Evolutionary conservation across 106 monocot genomes (phyloP).

Genomic region (Dendrobium chrysotoxum): DNA sequence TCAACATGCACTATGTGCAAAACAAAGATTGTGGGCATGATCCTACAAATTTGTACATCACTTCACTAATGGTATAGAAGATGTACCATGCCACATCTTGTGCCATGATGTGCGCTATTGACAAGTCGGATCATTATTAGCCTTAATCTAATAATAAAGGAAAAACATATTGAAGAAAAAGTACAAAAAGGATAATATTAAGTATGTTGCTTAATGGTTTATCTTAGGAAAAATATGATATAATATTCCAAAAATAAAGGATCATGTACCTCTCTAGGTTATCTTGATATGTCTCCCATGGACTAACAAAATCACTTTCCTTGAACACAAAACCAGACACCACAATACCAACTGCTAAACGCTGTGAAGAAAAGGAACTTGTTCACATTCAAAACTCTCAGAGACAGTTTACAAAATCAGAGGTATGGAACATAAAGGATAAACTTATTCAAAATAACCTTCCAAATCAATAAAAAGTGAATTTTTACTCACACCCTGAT

Average conservation of each 20-base stretch:
- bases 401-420: background rate
- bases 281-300: constrained; percentile 67
- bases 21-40: background rate
- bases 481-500: constrained; percentile 81
- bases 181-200: background rate
- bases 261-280: constrained; percentile 70
- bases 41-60: background rate
- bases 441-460: background rate
- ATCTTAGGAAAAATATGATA: background rate
- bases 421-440: background rate
- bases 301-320: constrained; percentile 75
- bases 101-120: background rate
- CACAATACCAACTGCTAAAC: constrained; percentile 80
- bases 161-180: background rate
- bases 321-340: constrained; percentile 87
- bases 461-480: background rate
- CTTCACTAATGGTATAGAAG: background rate
- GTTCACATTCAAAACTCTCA: background rate
- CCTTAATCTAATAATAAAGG: background rate
- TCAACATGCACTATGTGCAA: background rate
- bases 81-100: background rate
- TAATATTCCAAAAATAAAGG: background rate
- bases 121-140: background rate
- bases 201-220: background rate
- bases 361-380: constrained; percentile 44